Conservation (phyloP, 2,329 filamentous ascomycete species). For the Domatiomyces catenatus region DNA sequence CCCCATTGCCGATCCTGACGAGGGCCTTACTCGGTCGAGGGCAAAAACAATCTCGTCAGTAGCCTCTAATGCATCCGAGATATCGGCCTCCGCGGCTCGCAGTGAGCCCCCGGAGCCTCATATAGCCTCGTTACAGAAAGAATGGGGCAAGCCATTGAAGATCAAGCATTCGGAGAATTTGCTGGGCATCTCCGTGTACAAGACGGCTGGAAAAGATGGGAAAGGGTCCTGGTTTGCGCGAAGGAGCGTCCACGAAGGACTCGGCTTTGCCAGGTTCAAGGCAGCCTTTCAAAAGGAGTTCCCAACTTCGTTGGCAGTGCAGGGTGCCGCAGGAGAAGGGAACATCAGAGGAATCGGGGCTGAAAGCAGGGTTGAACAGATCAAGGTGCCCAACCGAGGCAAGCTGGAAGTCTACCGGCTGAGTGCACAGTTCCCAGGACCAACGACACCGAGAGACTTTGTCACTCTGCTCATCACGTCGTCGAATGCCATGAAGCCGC, state of each 20-base stretch:
- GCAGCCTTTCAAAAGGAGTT: constrained; percentile 66
- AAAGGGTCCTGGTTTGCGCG: constrained; percentile 82
- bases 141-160: constrained; percentile 76
- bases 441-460: constrained; percentile 77
- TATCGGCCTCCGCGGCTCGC: constrained; percentile 38
- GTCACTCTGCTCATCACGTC: constrained; percentile 63
- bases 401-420: constrained; percentile 55
- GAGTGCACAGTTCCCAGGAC: constrained; percentile 78
- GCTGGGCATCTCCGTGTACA: constrained; percentile 61
- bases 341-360: constrained; percentile 75
- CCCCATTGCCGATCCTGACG: constrained; percentile 38
- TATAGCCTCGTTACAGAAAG: constrained; percentile 51
- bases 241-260: constrained; percentile 62
- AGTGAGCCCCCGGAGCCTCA: constrained; percentile 35
- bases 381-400: constrained; percentile 28
- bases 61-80: constrained; percentile 34
- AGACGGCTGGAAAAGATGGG: constrained; percentile 62
- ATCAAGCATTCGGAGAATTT: constrained; percentile 58
- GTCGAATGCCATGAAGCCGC: constrained; percentile 23
- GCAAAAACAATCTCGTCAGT: constrained; percentile 39
- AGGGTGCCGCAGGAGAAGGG: constrained; percentile 54
- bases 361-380: constrained; percentile 55
- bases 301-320: constrained; percentile 55
- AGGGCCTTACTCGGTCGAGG: constrained; percentile 37
- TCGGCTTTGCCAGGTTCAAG: constrained; percentile 65